Base-by-base conservation (phyloP, 208 protist species). In the Acanthamoeba rhysodes region DNA sequence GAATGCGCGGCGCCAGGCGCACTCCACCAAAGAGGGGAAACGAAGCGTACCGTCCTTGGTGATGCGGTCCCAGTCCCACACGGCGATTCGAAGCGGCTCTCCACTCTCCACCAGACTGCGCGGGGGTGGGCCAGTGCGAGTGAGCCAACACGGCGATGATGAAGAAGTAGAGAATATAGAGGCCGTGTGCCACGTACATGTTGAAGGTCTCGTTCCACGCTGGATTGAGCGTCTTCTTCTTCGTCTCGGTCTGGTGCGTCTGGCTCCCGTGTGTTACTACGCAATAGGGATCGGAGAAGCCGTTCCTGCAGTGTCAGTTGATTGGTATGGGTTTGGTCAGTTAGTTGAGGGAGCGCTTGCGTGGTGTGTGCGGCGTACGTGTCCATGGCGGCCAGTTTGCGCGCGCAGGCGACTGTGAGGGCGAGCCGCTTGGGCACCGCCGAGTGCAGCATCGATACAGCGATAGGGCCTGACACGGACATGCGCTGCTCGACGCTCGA, bases 121-220 rank as follows among this genome's bases (percentile, higher is more conserved):
- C 24, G 27, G n/a, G 18, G 29, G 27, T 6, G 64, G 6, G 22
- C 57, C 20, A 59, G 57, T 24, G 55, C 8, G 55, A 5, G 55
- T 62, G 27, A 70, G 27, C 10, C 12, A 6, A 32, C 27, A 70
- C 0, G 27, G 10, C 9, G 6, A 70, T 24, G 64, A 32, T 32
- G n/a, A 32, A 34, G 64, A 70, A 32, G 27, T 4, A 70, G n/a
- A 16, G 10, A 32, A 34, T 18, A 8, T n/a, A n/a, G n/a, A 32
- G 18, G 4, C 12, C 14, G 48, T 14, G 0, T 53, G 48, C 2
- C 12, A 34, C 68, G 29, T 74, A 74, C 68, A 74, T 22, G 29
- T 74, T 27, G 32, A 74, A 74, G 14, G 68, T 74, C 68, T 74
- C 68, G 68, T 74, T 74, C 68, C 68, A 74, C 29, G 18, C 68